A percentile compares a stretch with the other conserved stretches of the same genome.
Conservation (phyloP, 345 rosid genomes). For the Gynandropsis gynandra region DNA sequence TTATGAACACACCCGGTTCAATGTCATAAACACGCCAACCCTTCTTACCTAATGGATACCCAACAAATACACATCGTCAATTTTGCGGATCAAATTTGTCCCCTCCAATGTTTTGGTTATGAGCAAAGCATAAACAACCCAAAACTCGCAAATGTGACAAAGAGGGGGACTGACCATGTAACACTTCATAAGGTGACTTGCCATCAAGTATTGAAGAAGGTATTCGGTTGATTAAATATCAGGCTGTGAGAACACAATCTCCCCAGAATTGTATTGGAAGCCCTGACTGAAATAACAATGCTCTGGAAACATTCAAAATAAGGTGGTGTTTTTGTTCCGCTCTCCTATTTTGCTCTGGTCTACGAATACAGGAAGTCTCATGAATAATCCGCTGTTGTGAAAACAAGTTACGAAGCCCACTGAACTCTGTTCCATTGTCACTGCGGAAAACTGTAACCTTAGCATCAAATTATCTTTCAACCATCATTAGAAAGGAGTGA, state of each 20-base stretch:
- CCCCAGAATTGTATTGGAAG: no score
- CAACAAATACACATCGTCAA: neutral
- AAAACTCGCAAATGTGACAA: neutral
- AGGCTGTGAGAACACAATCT: neutral
- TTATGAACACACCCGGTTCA: neutral
- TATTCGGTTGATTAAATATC: neutral
- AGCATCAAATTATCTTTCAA: no score
- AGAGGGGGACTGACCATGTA: neutral
- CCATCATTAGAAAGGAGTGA: no score
- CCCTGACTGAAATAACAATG: no score
- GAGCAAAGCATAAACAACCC: neutral
- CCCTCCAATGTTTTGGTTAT: neutral
- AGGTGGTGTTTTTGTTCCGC: no score
- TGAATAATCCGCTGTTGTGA: no score
- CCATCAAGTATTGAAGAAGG: neutral
- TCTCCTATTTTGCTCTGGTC: no score
- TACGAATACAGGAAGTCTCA: no score
- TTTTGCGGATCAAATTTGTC: neutral
- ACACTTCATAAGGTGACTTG: neutral
- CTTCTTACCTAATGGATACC: neutral
- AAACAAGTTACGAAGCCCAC: no score
- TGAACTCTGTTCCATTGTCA: no score
- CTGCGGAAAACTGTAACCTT: no score
- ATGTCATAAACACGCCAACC: neutral
- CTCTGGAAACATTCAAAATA: no score